Evolutionary conservation across 202 grass and related monocot genomes (phyloP), one percentile per base, ranked within the genome.

Genomic region (Zoysia matrella): DNA sequence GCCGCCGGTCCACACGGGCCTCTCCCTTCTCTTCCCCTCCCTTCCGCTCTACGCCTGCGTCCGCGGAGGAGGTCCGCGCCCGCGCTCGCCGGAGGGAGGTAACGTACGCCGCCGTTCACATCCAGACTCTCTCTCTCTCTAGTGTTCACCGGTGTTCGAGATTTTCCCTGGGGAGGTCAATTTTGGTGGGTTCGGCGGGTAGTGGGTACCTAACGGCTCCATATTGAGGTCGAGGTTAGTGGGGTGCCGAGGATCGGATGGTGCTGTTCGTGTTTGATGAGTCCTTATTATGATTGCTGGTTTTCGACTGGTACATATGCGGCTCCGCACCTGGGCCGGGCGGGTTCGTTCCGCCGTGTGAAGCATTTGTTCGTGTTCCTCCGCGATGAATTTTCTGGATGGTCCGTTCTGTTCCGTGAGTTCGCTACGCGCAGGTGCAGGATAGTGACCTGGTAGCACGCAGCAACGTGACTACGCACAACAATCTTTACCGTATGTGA

Each of bases 21-120:
- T 47, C 48, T 53, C 6, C 51, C 45, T 8, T 6, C 52, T 47
- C 60, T 15, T 14, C 12, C 6, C 15, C 57, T 22, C 5, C 41
- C 58, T 5, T 40, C 10, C 36, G 7, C 60, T 10, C 57, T 7
- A 10, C 55, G 2, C 61, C 11, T 47, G 5, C 56, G 15, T 44
- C 5, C 12, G 45, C 60, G 2, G 13, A 41, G 9, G 71, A 3
- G 8, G 6, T 45, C 55, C 12, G 50, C 6, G 47, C 15, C 13
- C 55, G 12, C 36, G 46, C 45, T 5, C 8, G 14, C 42, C 65
- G 65, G 79, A 36, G 7, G 11, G 50, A 79, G 83, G 75, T 79
- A 79, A 79, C 30, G 50, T 30, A 30, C 22, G 22, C 49, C 57
- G 40, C 53, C 9, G 41, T 40, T 78, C 74, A 1, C 55, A 3